Evolutionary conservation across 306 rosid genomes (phyloP).

Genomic region (Carpinus fangiana): DNA sequence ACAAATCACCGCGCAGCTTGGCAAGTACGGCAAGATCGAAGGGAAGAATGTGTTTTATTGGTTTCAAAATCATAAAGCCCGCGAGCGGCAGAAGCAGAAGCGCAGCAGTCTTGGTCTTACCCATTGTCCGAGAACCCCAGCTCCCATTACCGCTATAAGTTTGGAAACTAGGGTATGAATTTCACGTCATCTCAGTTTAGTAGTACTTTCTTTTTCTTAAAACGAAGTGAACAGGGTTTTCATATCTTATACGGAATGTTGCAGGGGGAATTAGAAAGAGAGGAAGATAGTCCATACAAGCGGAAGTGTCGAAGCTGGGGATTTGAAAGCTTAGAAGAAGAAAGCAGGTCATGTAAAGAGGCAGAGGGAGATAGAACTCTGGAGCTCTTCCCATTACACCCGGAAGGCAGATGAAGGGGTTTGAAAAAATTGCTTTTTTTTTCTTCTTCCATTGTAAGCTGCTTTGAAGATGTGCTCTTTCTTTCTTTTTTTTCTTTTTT

Average conservation of each 20-base stretch:
- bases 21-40: constrained; percentile 90
- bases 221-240: background rate
- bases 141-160: constrained; percentile 31
- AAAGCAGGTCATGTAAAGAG: constrained; percentile 31
- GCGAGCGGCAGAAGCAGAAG: constrained; percentile 95
- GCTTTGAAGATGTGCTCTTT: constrained; percentile 30
- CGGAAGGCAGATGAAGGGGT: constrained; percentile 75
- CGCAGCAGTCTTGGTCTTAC: constrained; percentile 59
- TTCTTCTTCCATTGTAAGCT: constrained; percentile 19
- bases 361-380: constrained; percentile 62
- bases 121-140: constrained; percentile 59
- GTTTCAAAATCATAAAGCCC: constrained; percentile 98
- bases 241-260: background rate
- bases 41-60: constrained; percentile 98
- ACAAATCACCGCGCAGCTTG: constrained; percentile 72
- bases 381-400: constrained; percentile 91
- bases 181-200: background rate
- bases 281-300: constrained; percentile 77
- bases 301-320: constrained; percentile 74
- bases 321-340: constrained; percentile 59
- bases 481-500: background rate
- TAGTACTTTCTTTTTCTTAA: background rate
- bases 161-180: constrained; percentile 37
- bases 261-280: constrained; percentile 51
- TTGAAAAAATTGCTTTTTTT: constrained; percentile 15